Conservation (phyloP, 23 red algal species). For the Gracilariopsis chorda region DNA sequence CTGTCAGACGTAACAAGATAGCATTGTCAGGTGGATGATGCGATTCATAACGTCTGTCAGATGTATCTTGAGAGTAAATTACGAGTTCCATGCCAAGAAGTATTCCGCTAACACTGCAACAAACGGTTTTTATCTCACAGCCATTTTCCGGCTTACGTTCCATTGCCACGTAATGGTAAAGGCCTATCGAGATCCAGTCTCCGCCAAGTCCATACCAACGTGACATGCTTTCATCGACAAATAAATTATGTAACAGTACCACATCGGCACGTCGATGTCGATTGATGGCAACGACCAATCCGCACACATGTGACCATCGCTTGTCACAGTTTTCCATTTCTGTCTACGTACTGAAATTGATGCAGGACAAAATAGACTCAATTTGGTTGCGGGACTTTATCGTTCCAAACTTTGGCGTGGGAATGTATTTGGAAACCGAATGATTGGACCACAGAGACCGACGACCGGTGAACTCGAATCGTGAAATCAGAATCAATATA, state of each 20-base stretch:
- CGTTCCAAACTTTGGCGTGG: neutral
- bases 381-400: neutral
- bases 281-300: neutral
- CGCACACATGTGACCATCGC: neutral
- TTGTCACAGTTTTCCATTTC: neutral
- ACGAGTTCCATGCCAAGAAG: neutral
- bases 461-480: neutral
- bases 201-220: slow-evolving; percentile 29
- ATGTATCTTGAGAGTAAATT: neutral
- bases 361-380: neutral
- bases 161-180: neutral
- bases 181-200: neutral
- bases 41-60: neutral
- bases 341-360: neutral
- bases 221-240: slow-evolving; percentile 8
- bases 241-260: neutral
- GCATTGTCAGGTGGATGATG: neutral
- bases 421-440: neutral
- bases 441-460: neutral
- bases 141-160: slow-evolving; percentile 17
- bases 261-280: neutral
- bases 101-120: neutral
- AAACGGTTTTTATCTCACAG: neutral
- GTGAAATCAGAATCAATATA: neutral
- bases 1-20: too few relatives aligned